These are phyloP conservation scores for Kwoniella shandongensis DNA, from an alignment of 768 basidiomycete species.

Conservation along the genomic window DNA sequence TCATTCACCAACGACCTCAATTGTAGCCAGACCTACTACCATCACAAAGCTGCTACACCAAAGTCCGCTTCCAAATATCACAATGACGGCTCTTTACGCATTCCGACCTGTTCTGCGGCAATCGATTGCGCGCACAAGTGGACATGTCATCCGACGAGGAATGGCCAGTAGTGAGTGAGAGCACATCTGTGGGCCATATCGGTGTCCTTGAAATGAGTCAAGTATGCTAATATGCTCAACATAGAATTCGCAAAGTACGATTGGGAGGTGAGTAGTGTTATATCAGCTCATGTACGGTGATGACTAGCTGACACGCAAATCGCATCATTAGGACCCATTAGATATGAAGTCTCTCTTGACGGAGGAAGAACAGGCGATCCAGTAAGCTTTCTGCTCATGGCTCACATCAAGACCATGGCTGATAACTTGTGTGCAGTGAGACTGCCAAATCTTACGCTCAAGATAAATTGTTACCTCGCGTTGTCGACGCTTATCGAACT, in stretches of 20 bases:
- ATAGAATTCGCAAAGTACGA: constrained; percentile 53
- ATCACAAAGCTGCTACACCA: too few relatives aligned
- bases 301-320: background rate
- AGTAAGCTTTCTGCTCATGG: constrained; percentile 58
- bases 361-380: constrained; percentile 84
- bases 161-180: constrained; percentile 20
- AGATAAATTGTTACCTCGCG: constrained; percentile 81
- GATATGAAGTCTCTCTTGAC: constrained; percentile 74
- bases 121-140: background rate
- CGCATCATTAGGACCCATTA: constrained; percentile 69
- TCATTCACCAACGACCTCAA: background rate
- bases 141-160: background rate
- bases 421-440: constrained; percentile 60
- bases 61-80: too few relatives aligned
- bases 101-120: constrained; percentile 9
- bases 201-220: too few relatives aligned
- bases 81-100: constrained; percentile 4
- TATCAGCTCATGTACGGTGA: background rate
- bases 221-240: background rate
- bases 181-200: background rate
- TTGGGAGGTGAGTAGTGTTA: constrained; percentile 47
- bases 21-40: too few relatives aligned
- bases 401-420: too few relatives aligned
- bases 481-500: constrained; percentile 82
- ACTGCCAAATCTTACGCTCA: constrained; percentile 60